Base-by-base conservation (phyloP, 192 early-diverging fungal species). In the Phlyctochytrium arcticum region DNA sequence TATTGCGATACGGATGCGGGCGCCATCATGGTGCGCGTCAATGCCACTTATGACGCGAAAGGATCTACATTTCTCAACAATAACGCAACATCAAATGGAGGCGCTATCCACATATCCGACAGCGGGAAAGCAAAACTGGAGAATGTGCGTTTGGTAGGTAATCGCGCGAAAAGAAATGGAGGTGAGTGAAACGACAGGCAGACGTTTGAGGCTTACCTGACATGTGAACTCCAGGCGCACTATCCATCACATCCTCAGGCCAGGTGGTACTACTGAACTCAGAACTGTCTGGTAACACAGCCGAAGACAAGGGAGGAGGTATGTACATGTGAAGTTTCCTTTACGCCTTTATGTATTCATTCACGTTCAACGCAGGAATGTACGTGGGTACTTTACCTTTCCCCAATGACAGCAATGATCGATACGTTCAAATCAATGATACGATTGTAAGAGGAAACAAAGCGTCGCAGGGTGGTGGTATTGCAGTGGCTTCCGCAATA, bases 1-100 rank as follows among this genome's bases (percentile, higher is more conserved):
- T 19, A n/a, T n/a, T 62, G 60, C 48, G 60, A 62, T 47, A 47
- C 42, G 10, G 42, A 31, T 32, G 24, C 60, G 15, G 60, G 60
- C 4, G 60, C 60, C 19, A 24, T 50, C 2, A 7, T 29, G 24
- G 15, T 62, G 8, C 60, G 42, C 23, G 60, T 36, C 46, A 62
- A 50, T 27, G 19, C 60, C 6, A 17, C 29, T 7, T 62, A 49
- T 34, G 0, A 33, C 12, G 60, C 46, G 3, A 47, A n/a, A 10
- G 46, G 35, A 19, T 49, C 60, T 10, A 30, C 8, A 6, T 62
- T 62, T 32, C 1, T 62, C 46, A 47, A 17, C 30, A 62, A 62
- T 42, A 51, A 42, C 21, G 60, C 48, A 27, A 21, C 60, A 10
- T 19, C 39, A 10, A 37, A 42, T 8, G 60, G 60, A 0, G 60